Conservation (phyloP, 2,329 filamentous ascomycete genomes). For the Coniochaeta prunicola region DNA sequence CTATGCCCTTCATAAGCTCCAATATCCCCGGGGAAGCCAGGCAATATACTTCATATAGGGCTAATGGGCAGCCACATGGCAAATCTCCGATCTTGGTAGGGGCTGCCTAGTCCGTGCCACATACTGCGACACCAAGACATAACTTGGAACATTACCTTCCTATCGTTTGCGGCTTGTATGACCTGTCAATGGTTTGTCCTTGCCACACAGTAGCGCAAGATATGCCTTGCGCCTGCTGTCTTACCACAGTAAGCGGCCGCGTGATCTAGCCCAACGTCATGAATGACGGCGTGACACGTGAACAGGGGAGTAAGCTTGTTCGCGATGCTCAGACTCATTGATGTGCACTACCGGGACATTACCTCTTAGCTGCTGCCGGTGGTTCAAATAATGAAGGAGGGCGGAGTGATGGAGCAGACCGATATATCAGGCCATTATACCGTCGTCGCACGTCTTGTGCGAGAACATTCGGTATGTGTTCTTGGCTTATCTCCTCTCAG, state of each 20-base stretch:
- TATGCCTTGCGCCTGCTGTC: too few relatives aligned
- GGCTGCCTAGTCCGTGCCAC: background rate
- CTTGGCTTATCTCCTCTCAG: background rate
- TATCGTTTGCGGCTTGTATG: background rate
- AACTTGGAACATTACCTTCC: background rate
- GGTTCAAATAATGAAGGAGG: background rate
- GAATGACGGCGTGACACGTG: background rate
- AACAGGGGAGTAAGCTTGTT: background rate
- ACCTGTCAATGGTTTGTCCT: background rate
- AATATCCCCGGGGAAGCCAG: background rate
- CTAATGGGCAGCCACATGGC: background rate
- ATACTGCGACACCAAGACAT: background rate
- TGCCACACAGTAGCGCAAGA: too few relatives aligned
- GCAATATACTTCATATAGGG: background rate
- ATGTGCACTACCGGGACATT: background rate
- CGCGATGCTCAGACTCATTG: background rate
- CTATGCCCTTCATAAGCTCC: background rate
- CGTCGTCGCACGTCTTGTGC: background rate
- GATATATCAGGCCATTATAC: conserved; percentile 1
- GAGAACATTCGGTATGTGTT: background rate
- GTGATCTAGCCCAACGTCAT: background rate
- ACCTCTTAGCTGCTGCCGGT: background rate
- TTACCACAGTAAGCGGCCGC: too few relatives aligned
- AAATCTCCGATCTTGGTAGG: background rate
- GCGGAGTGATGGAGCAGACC: background rate